These are phyloP conservation scores for Rhodotorula sphaerocarpa DNA, from an alignment of 768 basidiomycete genomes.

Conservation along the genomic window DNA sequence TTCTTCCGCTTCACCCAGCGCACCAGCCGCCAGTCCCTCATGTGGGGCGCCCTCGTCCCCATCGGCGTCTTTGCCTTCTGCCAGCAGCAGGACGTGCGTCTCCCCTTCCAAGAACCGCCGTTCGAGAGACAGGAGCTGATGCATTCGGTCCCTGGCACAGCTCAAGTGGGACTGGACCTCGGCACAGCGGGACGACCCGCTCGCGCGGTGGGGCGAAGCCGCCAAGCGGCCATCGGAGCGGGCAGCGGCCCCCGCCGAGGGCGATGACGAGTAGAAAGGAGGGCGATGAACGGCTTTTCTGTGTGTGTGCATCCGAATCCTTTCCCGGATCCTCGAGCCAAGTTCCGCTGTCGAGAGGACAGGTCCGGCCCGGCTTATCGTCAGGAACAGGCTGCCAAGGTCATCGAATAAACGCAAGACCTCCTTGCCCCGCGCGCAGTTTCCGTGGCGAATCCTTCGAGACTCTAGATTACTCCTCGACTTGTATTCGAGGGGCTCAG, in stretches of 20 bases:
- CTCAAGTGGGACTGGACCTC: constrained; percentile 34
- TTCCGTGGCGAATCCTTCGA: too few species aligned
- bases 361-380: too few species aligned
- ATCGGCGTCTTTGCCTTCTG: constrained; percentile 39
- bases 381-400: too few species aligned
- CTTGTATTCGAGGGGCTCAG: too few species aligned
- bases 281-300: background rate
- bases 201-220: constrained; percentile 28
- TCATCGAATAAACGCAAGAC: too few species aligned
- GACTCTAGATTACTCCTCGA: too few species aligned
- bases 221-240: constrained; percentile 13
- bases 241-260: background rate
- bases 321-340: too few species aligned
- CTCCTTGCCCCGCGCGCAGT: too few species aligned
- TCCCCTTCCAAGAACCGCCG: background rate
- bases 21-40: constrained; percentile 40
- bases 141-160: constrained; percentile 2
- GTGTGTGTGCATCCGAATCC: too few species aligned
- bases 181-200: constrained; percentile 20
- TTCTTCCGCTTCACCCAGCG: constrained; percentile 43
- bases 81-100: constrained; percentile 26
- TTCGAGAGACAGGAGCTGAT: background rate
- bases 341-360: too few species aligned
- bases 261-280: constrained; percentile 18
- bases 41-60: constrained; percentile 41